Evolutionary conservation across 768 basidiomycete species (phyloP).

Genomic region (Mycena galericulata): DNA sequence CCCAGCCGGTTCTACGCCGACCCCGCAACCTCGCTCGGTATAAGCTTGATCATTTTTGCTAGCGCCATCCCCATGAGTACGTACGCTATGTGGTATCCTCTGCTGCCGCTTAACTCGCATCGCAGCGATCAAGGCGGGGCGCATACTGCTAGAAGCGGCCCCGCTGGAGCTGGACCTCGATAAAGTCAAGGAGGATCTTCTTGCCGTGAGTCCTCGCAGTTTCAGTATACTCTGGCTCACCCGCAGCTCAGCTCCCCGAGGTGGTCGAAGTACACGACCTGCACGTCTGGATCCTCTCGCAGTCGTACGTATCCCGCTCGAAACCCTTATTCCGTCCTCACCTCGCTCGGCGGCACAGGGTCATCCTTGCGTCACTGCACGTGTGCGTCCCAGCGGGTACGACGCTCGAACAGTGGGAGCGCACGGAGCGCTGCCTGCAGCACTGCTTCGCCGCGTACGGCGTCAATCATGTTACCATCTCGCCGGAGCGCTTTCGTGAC

Average conservation of each 20-base stretch:
- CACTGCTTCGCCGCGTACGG: constrained; percentile 66
- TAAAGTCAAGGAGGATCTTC: constrained; percentile 61
- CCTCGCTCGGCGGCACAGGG: constrained; percentile 42
- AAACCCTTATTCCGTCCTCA: background rate
- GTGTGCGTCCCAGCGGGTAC: constrained; percentile 63
- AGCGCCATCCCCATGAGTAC: constrained; percentile 65
- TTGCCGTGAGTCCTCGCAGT: constrained; percentile 47
- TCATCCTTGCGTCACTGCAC: constrained; percentile 66
- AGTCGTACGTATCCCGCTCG: constrained; percentile 55
- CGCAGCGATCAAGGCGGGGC: constrained; percentile 59
- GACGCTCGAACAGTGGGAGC: constrained; percentile 62
- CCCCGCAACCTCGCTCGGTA: constrained; percentile 62
- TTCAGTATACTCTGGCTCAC: constrained; percentile 1
- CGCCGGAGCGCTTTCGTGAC: constrained; percentile 58
- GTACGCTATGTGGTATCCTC: constrained; percentile 23
- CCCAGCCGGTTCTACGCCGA: constrained; percentile 65
- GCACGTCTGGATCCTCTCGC: constrained; percentile 68
- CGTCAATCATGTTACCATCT: constrained; percentile 66
- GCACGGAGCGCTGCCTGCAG: constrained; percentile 60
- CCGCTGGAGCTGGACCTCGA: constrained; percentile 63
- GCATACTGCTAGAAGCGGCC: constrained; percentile 64
- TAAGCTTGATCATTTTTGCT: constrained; percentile 64
- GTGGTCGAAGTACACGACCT: constrained; percentile 64
- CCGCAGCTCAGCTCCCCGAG: constrained; percentile 51
- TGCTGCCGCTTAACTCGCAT: constrained; percentile 6